Evolutionary conservation across 2,329 filamentous ascomycete genomes (phyloP).

Genomic region (Dothiorella sarmentorum): DNA sequence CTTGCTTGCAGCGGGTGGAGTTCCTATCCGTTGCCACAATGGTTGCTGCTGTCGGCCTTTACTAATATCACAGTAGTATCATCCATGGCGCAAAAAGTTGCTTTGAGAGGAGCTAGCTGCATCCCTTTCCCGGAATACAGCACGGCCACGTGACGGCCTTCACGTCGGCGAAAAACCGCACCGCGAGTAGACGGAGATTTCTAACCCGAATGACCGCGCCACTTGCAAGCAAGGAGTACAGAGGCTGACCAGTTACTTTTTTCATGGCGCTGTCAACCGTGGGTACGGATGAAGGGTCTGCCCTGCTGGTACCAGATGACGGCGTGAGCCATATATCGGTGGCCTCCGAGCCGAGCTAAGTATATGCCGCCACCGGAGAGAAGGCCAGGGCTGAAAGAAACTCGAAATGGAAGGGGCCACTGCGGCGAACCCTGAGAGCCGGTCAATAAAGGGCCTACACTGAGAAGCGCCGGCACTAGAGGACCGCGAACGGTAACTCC

Average conservation of each 20-base stretch:
- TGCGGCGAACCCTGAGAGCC: not conserved
- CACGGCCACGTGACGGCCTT: not conserved
- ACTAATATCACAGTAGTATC: not conserved
- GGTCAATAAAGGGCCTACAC: not conserved
- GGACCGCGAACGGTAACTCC: not conserved
- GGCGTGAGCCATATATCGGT: not conserved
- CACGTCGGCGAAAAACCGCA: not conserved
- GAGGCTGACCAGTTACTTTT: not conserved
- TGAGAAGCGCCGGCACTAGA: slow-evolving; percentile 7
- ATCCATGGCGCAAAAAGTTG: not conserved
- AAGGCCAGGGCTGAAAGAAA: slow-evolving; percentile 8
- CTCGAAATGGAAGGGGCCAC: not conserved
- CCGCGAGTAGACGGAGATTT: not conserved
- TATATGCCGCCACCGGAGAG: not conserved
- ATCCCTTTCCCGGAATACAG: not conserved
- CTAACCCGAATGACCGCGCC: not conserved
- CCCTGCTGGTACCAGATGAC: not conserved
- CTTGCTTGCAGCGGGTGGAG: not conserved
- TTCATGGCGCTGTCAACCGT: not conserved
- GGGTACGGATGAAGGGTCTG: not conserved
- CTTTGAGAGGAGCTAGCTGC: not conserved
- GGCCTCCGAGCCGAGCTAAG: not conserved
- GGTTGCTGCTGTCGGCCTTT: not conserved
- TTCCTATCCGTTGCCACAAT: not conserved
- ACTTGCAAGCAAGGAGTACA: not conserved